Evolutionary conservation across 495 filamentous ascomycete species (phyloP).

Genomic region (Cenococcum geophilum): DNA sequence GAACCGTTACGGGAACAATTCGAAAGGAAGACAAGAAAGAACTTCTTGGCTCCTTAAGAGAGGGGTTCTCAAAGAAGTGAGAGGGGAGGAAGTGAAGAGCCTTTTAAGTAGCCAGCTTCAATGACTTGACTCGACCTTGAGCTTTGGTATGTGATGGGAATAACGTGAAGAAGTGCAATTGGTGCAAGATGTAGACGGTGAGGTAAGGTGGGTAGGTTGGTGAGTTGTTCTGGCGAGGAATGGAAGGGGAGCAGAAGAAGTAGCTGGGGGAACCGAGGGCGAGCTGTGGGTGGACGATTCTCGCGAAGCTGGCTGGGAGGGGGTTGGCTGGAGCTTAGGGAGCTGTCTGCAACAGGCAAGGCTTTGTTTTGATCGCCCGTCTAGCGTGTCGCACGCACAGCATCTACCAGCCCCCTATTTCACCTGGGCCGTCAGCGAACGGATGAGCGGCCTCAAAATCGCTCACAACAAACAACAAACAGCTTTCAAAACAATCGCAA

Average conservation of each 20-base stretch:
- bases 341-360: conserved; percentile 20
- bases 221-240: background rate
- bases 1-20: conserved; percentile 64
- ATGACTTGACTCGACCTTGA: background rate
- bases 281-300: background rate
- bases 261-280: background rate
- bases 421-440: background rate
- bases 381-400: conserved; percentile 5
- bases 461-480: background rate
- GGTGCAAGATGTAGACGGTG: background rate
- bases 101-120: conserved; percentile 26
- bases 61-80: conserved; percentile 16
- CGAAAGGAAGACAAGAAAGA: conserved; percentile 97
- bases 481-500: background rate
- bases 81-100: conserved; percentile 14
- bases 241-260: background rate
- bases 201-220: conserved; percentile 1
- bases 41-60: conserved; percentile 59
- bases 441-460: background rate
- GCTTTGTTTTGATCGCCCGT: conserved; percentile 5
- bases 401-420: background rate
- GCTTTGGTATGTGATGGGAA: conserved; percentile 9
- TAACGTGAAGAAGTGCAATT: conserved; percentile 5
- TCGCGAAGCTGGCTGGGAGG: background rate
- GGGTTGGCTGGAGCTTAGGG: background rate